Evolutionary conservation across 2,329 filamentous ascomycete genomes (phyloP), one percentile per base, ranked within the genome.

Genomic region (Talaromyces sp.): DNA sequence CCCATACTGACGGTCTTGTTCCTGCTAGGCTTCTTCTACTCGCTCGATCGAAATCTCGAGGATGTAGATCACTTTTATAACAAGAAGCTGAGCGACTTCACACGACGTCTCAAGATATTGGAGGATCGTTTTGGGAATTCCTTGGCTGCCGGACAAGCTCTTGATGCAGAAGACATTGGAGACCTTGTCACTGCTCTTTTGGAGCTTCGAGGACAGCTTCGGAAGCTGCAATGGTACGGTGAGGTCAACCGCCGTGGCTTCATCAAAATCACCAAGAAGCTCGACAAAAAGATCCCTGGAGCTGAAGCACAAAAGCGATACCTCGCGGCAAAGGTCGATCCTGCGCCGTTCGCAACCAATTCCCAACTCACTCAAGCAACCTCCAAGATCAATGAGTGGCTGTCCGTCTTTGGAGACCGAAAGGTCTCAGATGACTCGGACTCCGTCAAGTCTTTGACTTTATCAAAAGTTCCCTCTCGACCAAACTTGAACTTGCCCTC

Each of bases 261-360:
- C 69, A 85, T 95, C 72, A 99, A 99, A 78, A 99, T 99, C 73
- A 96, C 94, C 53, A 99, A 99, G 79, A 99, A 99, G 76, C 79
- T 97, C 46, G 94, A 99, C 76, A 99, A 99, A 78, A 97, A 96
- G 77, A 84, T 97, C 2, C 82, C 88, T 1, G 82, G 84, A 46
- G 84, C 86, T 3, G 83, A 86, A 53, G 87, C 89, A 0, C 92
- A 97, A 77, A 86, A 89, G 70, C 84, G 86, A 59, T 99, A 97
- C 69, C 81, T 99, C 60, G 85, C 89, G 40, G 91, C 91, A 48
- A 96, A 95, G 76, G 93, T 99, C 58, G 90, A 96, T 64, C 87
- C 89, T 1, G 87, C 87, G 63, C 84, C 89, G 0, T 99, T 99
- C 73, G 90, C 93, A 17, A 92, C 89, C 62, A 93, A 88, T 65